These are phyloP conservation scores for Penicillium sp. DNA, from an alignment of 2,329 filamentous ascomycete genomes.

Conservation along the genomic window DNA sequence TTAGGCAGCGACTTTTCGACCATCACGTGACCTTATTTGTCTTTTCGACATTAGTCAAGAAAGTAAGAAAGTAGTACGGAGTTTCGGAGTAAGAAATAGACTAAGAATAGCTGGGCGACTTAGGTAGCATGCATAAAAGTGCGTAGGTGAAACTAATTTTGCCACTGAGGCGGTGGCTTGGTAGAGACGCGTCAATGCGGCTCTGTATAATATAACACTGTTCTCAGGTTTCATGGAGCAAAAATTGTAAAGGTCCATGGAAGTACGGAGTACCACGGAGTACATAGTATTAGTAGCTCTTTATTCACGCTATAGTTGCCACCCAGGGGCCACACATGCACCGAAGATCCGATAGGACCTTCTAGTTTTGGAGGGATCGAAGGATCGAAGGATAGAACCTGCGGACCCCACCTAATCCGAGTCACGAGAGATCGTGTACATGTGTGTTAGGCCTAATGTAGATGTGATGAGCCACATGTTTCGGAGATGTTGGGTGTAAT, in stretches of 20 bases:
- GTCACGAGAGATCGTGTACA: neutral
- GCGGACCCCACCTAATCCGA: neutral
- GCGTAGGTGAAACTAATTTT: neutral
- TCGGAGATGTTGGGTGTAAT: neutral
- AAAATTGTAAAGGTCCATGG: neutral
- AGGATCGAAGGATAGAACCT: neutral
- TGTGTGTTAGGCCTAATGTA: neutral
- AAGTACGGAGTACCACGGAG: too few relatives aligned
- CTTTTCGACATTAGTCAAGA: too few relatives aligned
- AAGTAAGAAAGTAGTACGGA: neutral
- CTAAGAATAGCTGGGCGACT: neutral
- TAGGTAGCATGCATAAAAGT: neutral
- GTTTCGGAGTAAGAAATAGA: neutral
- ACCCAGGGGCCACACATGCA: neutral
- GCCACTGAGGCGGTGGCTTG: constrained; percentile 1
- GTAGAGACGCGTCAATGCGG: neutral
- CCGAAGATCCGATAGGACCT: neutral
- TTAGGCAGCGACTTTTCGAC: neutral
- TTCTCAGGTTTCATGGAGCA: too few relatives aligned
- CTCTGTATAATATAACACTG: neutral
- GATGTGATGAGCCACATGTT: neutral
- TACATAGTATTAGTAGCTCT: too few relatives aligned
- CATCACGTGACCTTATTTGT: neutral
- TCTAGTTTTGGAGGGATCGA: neutral
- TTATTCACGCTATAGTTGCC: neutral